Percentiles rank a stretch among this genome's conserved stretches.
Conservation (phyloP, 768 basidiomycete genomes). For the Rhodotorula paludigena region DNA sequence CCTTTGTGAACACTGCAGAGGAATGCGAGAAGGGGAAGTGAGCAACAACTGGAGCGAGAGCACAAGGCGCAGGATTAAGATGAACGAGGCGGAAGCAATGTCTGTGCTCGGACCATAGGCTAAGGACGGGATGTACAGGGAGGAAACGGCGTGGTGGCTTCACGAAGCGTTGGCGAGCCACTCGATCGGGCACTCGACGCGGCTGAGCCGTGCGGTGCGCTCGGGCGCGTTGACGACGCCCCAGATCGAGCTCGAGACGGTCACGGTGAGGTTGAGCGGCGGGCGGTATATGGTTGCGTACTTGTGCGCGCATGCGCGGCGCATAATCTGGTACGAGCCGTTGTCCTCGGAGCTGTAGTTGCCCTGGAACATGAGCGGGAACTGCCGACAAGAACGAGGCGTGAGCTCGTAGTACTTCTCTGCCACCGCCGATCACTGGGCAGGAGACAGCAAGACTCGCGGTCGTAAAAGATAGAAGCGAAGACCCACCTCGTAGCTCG, state of each 20-base stretch:
- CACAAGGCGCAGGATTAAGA: too few relatives aligned
- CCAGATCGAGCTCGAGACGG: slow-evolving; percentile 4
- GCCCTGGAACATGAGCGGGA: slow-evolving; percentile 26
- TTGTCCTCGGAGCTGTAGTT: slow-evolving; percentile 19
- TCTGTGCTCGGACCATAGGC: too few relatives aligned
- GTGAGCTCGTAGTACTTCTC: neutral
- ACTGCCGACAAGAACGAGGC: neutral
- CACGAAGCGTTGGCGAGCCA: slow-evolving; percentile 14
- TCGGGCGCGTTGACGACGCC: slow-evolving; percentile 15
- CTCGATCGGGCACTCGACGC: slow-evolving; percentile 22
- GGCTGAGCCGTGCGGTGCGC: neutral
- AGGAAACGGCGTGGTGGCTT: too few relatives aligned
- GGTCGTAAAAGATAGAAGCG: too few relatives aligned
- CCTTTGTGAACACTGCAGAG: too few relatives aligned
- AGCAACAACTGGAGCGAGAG: too few relatives aligned
- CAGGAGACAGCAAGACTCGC: too few relatives aligned
- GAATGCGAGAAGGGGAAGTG: too few relatives aligned
- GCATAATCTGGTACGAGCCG: slow-evolving; percentile 14
- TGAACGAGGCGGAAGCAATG: too few relatives aligned
- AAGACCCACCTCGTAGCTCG: slow-evolving; percentile 13
- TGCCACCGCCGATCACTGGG: too few relatives aligned
- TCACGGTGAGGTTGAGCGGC: slow-evolving; percentile 25
- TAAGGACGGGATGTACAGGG: too few relatives aligned
- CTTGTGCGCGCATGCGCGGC: slow-evolving; percentile 16
- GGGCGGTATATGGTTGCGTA: slow-evolving; percentile 24